These are phyloP conservation scores for Eutypa lata DNA, from an alignment of 2,329 filamentous ascomycete species.

Conservation along the genomic window DNA sequence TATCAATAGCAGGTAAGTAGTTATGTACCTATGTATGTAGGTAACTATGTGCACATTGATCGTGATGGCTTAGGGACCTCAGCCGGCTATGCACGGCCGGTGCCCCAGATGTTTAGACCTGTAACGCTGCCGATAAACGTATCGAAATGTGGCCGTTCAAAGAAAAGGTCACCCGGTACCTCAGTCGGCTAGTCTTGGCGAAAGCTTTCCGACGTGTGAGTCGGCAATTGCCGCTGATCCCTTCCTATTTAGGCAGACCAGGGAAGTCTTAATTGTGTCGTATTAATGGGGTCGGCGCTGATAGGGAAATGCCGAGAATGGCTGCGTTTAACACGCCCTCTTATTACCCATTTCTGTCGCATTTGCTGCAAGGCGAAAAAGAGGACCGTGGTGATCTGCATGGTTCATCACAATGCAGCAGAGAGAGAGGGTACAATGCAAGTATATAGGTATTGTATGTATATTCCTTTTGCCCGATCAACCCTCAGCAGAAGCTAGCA, in stretches of 20 bases:
- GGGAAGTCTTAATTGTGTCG: neutral
- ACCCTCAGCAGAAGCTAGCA: too few relatives aligned
- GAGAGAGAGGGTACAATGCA: neutral
- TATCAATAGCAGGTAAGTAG: too few relatives aligned
- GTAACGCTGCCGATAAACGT: neutral
- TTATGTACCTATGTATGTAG: too few relatives aligned
- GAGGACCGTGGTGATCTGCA: neutral
- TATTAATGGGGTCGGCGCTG: neutral
- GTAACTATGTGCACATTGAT: neutral
- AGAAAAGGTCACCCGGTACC: neutral
- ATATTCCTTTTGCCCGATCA: too few relatives aligned
- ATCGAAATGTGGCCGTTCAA: neutral
- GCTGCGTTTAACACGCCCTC: neutral
- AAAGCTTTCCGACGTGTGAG: neutral
- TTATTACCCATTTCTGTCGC: neutral
- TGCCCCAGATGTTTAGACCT: neutral
- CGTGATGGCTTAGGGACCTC: neutral
- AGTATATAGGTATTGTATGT: neutral
- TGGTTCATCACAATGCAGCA: neutral
- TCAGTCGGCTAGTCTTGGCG: neutral
- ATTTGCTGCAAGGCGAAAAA: neutral
- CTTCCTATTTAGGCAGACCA: neutral
- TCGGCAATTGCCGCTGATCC: neutral
- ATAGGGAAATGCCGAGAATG: neutral
- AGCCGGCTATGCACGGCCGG: neutral